These are phyloP conservation scores for Apophysomyces ossiformis DNA, from an alignment of 371 early-diverging fungal species.

Conservation along the genomic window DNA sequence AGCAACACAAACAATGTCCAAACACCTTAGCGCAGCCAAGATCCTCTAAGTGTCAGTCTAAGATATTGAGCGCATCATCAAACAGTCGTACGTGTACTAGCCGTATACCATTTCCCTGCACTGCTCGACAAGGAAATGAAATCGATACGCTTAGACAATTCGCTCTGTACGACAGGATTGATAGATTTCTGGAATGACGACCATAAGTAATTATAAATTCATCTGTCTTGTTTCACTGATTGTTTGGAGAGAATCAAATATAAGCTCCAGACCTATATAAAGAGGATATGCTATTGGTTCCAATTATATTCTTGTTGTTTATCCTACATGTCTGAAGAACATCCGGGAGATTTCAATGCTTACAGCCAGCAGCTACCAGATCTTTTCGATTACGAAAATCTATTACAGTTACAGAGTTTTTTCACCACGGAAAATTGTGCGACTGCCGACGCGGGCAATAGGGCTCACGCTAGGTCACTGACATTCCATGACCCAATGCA, in stretches of 20 bases:
- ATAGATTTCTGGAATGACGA: constrained; percentile 5
- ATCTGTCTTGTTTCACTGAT: background rate
- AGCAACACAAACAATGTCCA: background rate
- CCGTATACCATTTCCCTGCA: too few species aligned
- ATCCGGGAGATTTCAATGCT: background rate
- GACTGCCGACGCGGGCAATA: background rate
- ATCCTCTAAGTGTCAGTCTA: too few species aligned
- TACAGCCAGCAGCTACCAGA: background rate
- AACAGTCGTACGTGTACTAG: too few species aligned
- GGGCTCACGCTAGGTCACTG: background rate
- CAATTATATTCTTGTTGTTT: background rate
- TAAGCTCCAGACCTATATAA: constrained; percentile 5
- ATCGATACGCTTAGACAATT: background rate
- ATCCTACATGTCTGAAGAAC: constrained; percentile 1
- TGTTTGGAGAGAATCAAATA: constrained; percentile 2
- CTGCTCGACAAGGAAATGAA: too few species aligned
- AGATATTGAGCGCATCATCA: too few species aligned
- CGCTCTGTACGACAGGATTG: background rate
- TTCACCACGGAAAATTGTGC: background rate
- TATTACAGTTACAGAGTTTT: background rate
- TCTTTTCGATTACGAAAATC: background rate
- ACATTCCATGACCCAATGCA: background rate
- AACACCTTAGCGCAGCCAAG: too few species aligned
- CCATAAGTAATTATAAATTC: background rate
- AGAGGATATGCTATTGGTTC: background rate